Percentiles rank a stretch among this genome's conserved stretches.
phyloP scores from a whole-genome alignment of 73 alveolate genomes.

The Tetrahymena malaccensis region DNA sequence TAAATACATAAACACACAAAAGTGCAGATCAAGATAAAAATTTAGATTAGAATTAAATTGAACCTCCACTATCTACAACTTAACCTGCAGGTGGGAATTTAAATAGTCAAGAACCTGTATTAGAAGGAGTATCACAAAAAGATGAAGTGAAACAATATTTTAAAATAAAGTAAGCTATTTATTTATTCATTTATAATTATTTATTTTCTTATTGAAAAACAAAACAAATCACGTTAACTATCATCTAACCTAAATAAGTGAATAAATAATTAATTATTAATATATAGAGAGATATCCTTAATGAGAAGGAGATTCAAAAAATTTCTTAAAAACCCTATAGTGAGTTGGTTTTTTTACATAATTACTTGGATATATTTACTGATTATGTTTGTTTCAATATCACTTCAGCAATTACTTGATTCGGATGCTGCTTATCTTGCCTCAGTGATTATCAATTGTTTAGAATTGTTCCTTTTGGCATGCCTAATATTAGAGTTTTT shows the following conservation, averaged over 20 bases:
- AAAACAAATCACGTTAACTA: too few species aligned
- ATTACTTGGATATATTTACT: not conserved
- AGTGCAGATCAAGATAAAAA: not conserved
- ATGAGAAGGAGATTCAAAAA: not conserved
- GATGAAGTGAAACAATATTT: not conserved
- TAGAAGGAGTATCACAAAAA: not conserved
- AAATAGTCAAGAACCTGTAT: not conserved
- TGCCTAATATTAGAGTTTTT: slow-evolving; percentile 10
- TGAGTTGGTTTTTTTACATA: not conserved
- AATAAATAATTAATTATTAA: not conserved
- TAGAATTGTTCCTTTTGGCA: not conserved
- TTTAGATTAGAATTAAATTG: not conserved
- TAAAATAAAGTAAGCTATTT: not conserved
- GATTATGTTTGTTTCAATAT: not conserved
- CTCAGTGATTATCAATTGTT: not conserved
- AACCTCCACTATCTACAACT: not conserved
- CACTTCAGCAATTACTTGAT: not conserved
- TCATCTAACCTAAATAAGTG: not conserved
- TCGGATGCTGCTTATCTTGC: not conserved
- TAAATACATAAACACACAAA: too few species aligned
- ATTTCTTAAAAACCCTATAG: not conserved
- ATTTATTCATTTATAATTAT: too few species aligned
- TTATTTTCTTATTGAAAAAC: too few species aligned
- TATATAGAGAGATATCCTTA: not conserved
- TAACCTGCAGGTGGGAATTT: not conserved